Evolutionary conservation across 495 filamentous ascomycete species (phyloP).

Genomic region (Amniculicola lignicola): DNA sequence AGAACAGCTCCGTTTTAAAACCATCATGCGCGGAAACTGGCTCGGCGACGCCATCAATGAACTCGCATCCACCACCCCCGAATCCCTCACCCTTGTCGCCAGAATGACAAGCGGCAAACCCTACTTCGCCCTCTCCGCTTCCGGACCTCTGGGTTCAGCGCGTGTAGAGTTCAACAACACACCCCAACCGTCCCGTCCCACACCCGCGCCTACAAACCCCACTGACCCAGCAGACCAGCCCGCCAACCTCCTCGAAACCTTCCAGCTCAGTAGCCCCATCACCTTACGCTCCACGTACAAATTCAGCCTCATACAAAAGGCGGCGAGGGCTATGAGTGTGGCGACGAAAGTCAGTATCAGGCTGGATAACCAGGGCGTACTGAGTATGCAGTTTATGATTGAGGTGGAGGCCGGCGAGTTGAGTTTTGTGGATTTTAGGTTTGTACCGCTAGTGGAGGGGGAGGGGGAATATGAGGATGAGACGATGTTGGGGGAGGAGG

Average conservation of each 20-base stretch:
- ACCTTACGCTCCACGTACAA: slow-evolving; percentile 65
- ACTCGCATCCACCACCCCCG: slow-evolving; percentile 69
- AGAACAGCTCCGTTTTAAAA: slow-evolving; percentile 77
- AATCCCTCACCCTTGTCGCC: slow-evolving; percentile 60
- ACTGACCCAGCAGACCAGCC: slow-evolving; percentile 41
- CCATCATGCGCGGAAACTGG: slow-evolving; percentile 86
- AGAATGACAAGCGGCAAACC: slow-evolving; percentile 55
- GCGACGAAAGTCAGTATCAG: slow-evolving; percentile 90
- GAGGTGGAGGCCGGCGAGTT: slow-evolving; percentile 62
- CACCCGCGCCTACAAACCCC: not conserved
- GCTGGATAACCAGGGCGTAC: slow-evolving; percentile 78
- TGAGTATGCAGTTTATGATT: slow-evolving; percentile 97
- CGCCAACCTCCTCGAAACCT: slow-evolving; percentile 72
- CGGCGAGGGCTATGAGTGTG: slow-evolving; percentile 80
- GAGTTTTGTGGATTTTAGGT: slow-evolving; percentile 75
- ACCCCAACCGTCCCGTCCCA: not conserved
- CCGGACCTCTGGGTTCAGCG: slow-evolving; percentile 74
- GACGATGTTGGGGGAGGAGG: slow-evolving; percentile 17
- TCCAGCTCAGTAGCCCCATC: slow-evolving; percentile 52
- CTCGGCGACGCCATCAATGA: slow-evolving; percentile 82
- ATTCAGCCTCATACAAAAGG: slow-evolving; percentile 78
- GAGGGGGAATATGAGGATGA: slow-evolving; percentile 50
- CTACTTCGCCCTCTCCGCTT: slow-evolving; percentile 69
- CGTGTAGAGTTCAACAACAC: slow-evolving; percentile 74
- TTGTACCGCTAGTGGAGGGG: slow-evolving; percentile 66